Base-by-base conservation (phyloP, 2,329 filamentous ascomycete genomes). In the Exophiala dermatitidis region DNA sequence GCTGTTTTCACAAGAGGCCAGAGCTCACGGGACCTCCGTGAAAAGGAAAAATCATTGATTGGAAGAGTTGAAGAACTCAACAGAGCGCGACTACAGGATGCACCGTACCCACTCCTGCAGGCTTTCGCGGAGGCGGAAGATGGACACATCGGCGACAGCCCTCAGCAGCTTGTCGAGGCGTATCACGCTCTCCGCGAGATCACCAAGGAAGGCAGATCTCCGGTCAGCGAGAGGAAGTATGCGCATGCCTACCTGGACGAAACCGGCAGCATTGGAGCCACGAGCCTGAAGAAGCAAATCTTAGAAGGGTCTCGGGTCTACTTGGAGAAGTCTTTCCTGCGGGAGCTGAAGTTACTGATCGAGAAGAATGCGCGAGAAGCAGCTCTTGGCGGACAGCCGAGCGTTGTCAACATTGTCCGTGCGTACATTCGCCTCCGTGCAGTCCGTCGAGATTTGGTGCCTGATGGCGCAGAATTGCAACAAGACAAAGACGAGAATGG, bases 381-480 rank as follows among this genome's bases (percentile, higher is more conserved):
- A 31, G 88, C 88, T 66, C 79, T 95, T 40, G 93, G 93, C 55
- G 93, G 93, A 60, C 81, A 90, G 38, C 93, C 93, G 1, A 89
- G 90, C 50, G 81, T 89, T 26, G 79, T 90, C 60, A 95, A 88
- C 75, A 95, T 95, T 72, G 85, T 96, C 65, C 88, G 88, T 65
- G 93, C 89, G 5, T 98, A 91, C 66, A 88, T 98, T 62, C 83
- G 90, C 46, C 78, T 96, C 53, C 83, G 88, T 56, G 81, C 84
- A 40, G 79, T 81, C 1, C 82, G 89, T 54, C 95, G 90, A 70
- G 89, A 95, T 65, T 79, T 97, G 41, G 87, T 86, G 1, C 83
- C 85, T 2, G 88, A 95, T 66, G 88, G 85, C 57, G 81, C 84
- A 3, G 83, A 91, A 60, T 76, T 96, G 44, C 88, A 95, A 69